Conservation (phyloP, 371 early-diverging fungal species). For the Apophysomyces sp. region DNA sequence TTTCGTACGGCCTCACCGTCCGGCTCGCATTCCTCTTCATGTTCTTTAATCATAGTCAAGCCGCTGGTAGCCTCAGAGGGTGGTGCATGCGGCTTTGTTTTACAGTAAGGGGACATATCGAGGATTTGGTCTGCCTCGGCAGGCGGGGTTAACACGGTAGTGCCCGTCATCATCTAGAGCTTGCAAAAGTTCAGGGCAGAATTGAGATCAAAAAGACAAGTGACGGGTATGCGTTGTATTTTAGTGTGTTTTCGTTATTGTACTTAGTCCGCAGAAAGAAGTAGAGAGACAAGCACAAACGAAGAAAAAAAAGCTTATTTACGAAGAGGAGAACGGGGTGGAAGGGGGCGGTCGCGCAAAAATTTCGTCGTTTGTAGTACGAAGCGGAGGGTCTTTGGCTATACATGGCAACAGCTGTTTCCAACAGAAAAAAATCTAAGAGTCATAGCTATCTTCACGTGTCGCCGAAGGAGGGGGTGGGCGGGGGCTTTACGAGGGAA, state of each 20-base stretch:
- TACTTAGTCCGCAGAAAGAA: not conserved
- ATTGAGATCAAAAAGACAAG: not conserved
- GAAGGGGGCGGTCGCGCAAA: constrained; percentile 2
- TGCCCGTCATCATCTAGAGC: constrained; percentile 14
- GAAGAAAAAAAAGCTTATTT: not conserved
- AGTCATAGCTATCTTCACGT: not conserved
- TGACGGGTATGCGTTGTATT: not conserved
- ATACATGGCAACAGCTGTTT: not conserved
- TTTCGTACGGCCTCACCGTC: constrained; percentile 19
- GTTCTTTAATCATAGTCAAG: constrained; percentile 22
- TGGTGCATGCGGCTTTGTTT: constrained; percentile 1
- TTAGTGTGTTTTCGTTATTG: not conserved
- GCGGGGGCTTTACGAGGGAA: not conserved
- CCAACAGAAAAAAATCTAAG: not conserved
- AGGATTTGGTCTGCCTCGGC: constrained; percentile 10
- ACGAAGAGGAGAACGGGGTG: constrained; percentile 3
- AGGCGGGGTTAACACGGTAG: constrained; percentile 16
- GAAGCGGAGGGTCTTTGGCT: constrained; percentile 1
- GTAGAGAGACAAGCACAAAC: not conserved
- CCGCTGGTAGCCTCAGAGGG: constrained; percentile 10
- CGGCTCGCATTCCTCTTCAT: constrained; percentile 13
- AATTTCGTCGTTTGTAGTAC: not conserved
- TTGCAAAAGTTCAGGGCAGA: not conserved
- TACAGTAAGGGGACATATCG: constrained; percentile 14
- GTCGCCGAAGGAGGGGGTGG: not conserved